These are phyloP conservation scores for Thozetella sp. DNA, from an alignment of 495 filamentous ascomycete genomes.

Conservation along the genomic window DNA sequence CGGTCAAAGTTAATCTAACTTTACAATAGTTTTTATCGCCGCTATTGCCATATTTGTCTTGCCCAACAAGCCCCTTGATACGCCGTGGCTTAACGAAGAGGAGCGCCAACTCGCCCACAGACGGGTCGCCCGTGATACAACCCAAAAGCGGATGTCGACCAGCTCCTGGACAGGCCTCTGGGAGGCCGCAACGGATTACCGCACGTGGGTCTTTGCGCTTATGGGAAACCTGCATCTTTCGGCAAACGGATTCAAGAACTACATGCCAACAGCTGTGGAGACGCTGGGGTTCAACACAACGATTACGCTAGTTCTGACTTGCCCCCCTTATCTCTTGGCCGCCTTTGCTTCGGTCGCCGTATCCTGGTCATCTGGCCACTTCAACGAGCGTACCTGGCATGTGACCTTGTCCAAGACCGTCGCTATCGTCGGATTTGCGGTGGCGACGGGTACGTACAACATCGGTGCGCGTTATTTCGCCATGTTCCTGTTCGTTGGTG, in stretches of 20 bases:
- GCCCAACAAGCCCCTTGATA: slow-evolving; percentile 29
- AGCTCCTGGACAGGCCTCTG: slow-evolving; percentile 34
- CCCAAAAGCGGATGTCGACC: slow-evolving; percentile 11
- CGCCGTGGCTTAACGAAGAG: slow-evolving; percentile 31
- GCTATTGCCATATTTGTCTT: slow-evolving; percentile 35
- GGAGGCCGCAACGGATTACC: slow-evolving; percentile 32
- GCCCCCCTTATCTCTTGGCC: slow-evolving; percentile 44
- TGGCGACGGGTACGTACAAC: slow-evolving; percentile 34
- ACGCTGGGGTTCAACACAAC: slow-evolving; percentile 41
- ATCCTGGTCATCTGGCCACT: slow-evolving; percentile 36
- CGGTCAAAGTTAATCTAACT: too few species aligned
- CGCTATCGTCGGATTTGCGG: slow-evolving; percentile 43
- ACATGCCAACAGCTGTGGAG: slow-evolving; percentile 44
- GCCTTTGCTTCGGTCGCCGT: slow-evolving; percentile 30
- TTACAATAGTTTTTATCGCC: too few species aligned
- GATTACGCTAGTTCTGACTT: slow-evolving; percentile 41
- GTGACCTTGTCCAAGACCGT: slow-evolving; percentile 36
- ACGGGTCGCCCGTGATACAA: slow-evolving; percentile 31
- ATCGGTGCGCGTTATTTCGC: slow-evolving; percentile 38
- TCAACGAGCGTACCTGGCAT: slow-evolving; percentile 50
- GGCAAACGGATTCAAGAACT: slow-evolving; percentile 44
- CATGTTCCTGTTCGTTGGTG: slow-evolving; percentile 37
- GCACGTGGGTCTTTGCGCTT: slow-evolving; percentile 35
- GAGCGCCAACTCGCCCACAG: slow-evolving; percentile 35
- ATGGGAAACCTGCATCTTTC: slow-evolving; percentile 25